phyloP scores from a whole-genome alignment of 1,284 basidiomycete species.

The Rhodotorula sp. region DNA sequence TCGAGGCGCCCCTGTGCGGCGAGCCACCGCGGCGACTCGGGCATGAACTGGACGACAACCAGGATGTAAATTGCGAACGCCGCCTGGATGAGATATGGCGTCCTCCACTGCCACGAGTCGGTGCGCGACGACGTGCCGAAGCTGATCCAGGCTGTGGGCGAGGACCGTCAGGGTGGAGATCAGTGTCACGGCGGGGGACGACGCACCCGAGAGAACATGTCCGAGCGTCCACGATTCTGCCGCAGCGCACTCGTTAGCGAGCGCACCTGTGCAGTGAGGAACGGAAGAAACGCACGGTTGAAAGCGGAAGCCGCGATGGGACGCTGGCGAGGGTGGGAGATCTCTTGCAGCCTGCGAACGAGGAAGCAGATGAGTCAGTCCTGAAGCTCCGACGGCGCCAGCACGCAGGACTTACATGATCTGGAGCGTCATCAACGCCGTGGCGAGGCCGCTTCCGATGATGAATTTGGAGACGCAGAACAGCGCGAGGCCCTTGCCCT shows the following conservation, averaged over 20 bases:
- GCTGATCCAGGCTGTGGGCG: neutral
- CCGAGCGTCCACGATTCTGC: constrained; percentile 7
- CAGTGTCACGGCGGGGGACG: no score
- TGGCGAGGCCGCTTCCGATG: neutral
- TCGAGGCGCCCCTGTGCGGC: constrained; percentile 4
- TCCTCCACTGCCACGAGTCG: neutral
- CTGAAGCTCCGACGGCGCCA: neutral
- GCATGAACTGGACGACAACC: neutral
- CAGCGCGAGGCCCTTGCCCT: constrained; percentile 7
- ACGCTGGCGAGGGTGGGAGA: constrained; percentile 14
- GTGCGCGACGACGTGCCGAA: neutral
- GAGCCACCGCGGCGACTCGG: constrained; percentile 20
- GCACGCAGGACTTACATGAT: neutral
- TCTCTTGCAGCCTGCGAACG: constrained; percentile 3
- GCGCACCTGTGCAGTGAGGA: no score
- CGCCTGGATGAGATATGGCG: neutral
- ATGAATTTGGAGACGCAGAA: constrained; percentile 12
- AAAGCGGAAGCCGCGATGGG: neutral
- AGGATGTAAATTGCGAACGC: constrained; percentile 4
- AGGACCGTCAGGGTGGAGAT: no score
- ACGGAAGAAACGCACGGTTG: neutral
- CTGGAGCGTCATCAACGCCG: constrained; percentile 5
- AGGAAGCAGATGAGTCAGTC: neutral
- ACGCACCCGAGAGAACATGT: constrained; percentile 1
- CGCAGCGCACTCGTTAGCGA: no score